phyloP scores from a whole-genome alignment of 768 basidiomycete genomes.

The Tulasnella sp. region DNA sequence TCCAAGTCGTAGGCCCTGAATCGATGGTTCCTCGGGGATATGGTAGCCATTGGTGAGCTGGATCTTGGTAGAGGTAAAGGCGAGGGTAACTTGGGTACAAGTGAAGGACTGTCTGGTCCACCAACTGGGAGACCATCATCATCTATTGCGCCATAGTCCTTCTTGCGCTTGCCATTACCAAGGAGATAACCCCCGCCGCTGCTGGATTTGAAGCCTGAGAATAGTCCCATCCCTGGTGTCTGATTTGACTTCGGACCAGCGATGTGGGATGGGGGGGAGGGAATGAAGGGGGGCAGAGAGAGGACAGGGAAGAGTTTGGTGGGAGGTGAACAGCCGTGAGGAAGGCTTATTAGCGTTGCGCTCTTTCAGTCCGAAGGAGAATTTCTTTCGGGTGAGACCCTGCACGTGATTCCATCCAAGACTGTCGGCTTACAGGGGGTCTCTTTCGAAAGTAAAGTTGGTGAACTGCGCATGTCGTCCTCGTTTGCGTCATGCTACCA shows the following conservation, averaged over 20 bases:
- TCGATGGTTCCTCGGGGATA: conserved; percentile 5
- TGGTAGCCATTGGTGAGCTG: not conserved
- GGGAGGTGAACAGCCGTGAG: not conserved
- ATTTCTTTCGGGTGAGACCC: conserved; percentile 7
- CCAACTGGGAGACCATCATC: not conserved
- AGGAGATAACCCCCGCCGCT: not conserved
- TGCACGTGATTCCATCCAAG: not conserved
- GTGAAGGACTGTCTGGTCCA: not conserved
- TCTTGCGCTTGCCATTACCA: not conserved
- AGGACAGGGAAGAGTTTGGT: not conserved
- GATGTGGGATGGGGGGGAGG: not conserved
- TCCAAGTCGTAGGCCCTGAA: conserved; percentile 12
- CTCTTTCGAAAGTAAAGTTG: not conserved
- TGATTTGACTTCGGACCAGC: not conserved
- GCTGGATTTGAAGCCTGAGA: not conserved
- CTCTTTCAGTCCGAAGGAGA: not conserved
- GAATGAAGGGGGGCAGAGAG: not conserved
- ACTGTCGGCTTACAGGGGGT: not conserved
- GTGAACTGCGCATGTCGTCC: conserved; percentile 6
- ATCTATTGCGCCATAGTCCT: conserved; percentile 13
- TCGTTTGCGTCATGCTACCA: conserved; percentile 5
- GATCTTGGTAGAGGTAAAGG: conserved; percentile 1
- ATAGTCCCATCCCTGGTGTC: not conserved
- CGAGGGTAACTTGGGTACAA: conserved; percentile 7
- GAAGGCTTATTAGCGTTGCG: conserved; percentile 2